Evolutionary conservation across 106 monocot species (phyloP).

Genomic region (Vanilla planifolia): DNA sequence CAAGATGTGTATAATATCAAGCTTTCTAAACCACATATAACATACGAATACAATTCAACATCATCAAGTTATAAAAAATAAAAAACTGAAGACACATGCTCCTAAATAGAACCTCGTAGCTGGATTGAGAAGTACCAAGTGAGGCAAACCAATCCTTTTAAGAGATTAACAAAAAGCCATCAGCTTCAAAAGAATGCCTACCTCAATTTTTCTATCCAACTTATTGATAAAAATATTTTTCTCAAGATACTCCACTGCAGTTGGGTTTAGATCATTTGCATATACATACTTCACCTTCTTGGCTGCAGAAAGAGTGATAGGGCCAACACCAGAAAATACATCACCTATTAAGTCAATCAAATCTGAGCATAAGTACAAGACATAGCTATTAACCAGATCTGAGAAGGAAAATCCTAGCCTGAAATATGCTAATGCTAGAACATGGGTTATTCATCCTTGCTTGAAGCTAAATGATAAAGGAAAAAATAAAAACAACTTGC

Average conservation of each 20-base stretch:
- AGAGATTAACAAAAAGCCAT: neutral
- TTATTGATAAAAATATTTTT: conserved; percentile 86
- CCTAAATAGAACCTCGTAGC: no score
- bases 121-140: neutral
- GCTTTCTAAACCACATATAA: no score
- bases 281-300: conserved; percentile 88
- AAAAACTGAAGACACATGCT: no score
- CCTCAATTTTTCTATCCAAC: conserved; percentile 88
- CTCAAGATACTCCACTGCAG: conserved; percentile 86
- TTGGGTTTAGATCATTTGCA: conserved; percentile 95
- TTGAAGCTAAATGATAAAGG: neutral
- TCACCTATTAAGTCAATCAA: conserved; percentile 51
- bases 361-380: neutral
- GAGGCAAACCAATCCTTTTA: neutral
- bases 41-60: no score
- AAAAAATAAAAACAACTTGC: neutral
- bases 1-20: no score
- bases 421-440: neutral
- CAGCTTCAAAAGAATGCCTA: conserved; percentile 11
- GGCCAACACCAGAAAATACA: conserved; percentile 94
- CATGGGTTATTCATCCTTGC: no score
- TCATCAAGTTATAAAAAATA: no score
- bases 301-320: conserved; percentile 81
- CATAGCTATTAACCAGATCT: neutral
- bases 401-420: neutral